Conservation (phyloP, 768 basidiomycete genomes). For the Psilocybe cyanescens region DNA sequence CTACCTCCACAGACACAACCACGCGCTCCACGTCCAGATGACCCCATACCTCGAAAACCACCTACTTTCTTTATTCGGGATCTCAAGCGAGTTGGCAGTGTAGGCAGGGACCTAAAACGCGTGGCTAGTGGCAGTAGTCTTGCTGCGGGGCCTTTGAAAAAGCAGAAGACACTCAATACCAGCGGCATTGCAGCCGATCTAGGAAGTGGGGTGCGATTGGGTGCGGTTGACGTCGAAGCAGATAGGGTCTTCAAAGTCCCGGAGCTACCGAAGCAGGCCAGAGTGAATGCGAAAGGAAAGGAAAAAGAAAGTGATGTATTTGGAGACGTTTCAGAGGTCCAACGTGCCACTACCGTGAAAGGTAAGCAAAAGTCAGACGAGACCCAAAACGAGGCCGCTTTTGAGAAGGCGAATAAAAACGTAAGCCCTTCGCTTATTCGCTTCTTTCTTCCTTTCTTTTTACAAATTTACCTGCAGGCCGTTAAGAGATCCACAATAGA, state of each 20-base stretch:
- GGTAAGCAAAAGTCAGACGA: conserved; percentile 32
- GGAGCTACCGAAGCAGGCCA: conserved; percentile 39
- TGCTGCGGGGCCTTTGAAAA: conserved; percentile 30
- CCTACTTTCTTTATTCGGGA: conserved; percentile 44
- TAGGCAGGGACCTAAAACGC: conserved; percentile 31
- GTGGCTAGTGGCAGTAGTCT: conserved; percentile 29
- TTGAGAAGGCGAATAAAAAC: conserved; percentile 66
- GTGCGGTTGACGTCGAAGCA: conserved; percentile 22
- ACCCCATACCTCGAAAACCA: conserved; percentile 76
- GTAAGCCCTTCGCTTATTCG: conserved; percentile 37
- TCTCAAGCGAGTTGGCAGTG: conserved; percentile 22
- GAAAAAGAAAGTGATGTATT: conserved; percentile 45
- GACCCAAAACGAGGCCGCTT: conserved; percentile 23
- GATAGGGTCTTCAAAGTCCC: conserved; percentile 55
- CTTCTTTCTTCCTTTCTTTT: conserved; percentile 1
- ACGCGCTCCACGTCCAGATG: conserved; percentile 61
- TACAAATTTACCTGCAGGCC: conserved; percentile 30
- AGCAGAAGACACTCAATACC: conserved; percentile 31
- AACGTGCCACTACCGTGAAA: conserved; percentile 23
- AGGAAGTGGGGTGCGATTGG: conserved; percentile 41
- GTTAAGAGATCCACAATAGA: conserved; percentile 49
- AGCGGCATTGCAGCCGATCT: conserved; percentile 33
- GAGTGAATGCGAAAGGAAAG: conserved; percentile 41
- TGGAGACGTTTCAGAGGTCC: conserved; percentile 30
- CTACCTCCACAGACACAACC: conserved; percentile 32